Evolutionary conservation across 306 rosid genomes (phyloP).

Genomic region (Rubus parviflorus): DNA sequence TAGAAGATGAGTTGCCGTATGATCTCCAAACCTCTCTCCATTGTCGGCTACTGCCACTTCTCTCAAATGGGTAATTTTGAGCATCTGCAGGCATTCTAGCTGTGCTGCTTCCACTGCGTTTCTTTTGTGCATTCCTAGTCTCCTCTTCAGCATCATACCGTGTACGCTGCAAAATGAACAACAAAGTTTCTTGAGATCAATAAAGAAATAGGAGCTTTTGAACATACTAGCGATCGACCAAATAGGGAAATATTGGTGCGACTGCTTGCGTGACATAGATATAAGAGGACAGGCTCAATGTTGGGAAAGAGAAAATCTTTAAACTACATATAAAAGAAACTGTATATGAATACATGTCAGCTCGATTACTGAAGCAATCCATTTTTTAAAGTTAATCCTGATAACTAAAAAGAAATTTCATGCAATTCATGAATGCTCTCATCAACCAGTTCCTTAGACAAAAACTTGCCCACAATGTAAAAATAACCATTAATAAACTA

Average conservation of each 20-base stretch:
- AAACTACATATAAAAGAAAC: neutral
- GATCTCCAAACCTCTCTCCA: constrained; percentile 78
- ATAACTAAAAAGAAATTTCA: neutral
- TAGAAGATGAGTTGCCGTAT: constrained; percentile 46
- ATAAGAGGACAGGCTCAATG: neutral
- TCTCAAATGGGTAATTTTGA: constrained; percentile 63
- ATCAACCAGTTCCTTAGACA: neutral
- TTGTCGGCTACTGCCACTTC: constrained; percentile 51
- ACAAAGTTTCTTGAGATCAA: neutral
- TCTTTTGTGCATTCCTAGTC: constrained; percentile 74
- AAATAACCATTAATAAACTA: neutral
- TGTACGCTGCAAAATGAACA: constrained; percentile 56
- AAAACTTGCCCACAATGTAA: neutral
- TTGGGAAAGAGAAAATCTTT: neutral
- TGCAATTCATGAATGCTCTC: neutral
- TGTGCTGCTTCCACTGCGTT: constrained; percentile 55
- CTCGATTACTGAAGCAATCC: too few species aligned
- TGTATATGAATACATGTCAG: neutral
- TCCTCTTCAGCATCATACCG: constrained; percentile 90
- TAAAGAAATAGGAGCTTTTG: neutral
- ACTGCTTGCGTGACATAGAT: neutral
- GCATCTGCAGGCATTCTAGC: constrained; percentile 57
- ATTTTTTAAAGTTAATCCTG: neutral
- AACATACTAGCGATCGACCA: neutral
- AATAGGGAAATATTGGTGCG: neutral